Evolutionary conservation across 164 flowering plant genomes (phyloP), one percentile per base, ranked within the genome.

Genomic region (Euptelea pleiosperma): DNA sequence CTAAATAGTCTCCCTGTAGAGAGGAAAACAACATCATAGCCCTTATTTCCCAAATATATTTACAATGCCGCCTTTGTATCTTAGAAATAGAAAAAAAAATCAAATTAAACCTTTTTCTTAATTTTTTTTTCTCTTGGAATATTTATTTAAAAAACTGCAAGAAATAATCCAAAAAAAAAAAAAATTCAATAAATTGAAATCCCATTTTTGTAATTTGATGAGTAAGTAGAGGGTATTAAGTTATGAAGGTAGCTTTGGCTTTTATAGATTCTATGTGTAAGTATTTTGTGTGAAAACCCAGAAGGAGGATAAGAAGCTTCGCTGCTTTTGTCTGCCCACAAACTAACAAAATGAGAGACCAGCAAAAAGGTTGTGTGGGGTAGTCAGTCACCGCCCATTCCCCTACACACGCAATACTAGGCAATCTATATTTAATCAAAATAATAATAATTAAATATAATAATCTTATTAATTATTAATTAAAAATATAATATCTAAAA

Each of bases 291-390:
- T 81, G 82, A 73, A 76, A 74, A 73, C 76, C 60, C 42, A 67
- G 34, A 55, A 64, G 61, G 59, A 69, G 70, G 74, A 70, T 67
- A 62, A 70, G 82, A 78, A 78, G 79, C 73, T 81, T 78, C 76
- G 46, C 73, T 73, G 79, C 81, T 81, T 78, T 78, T 78, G 86
- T 78, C 86, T 76, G 78, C 75, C 76, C 76, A 74, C 60, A 71
- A 68, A 78, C 78, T 66, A 76, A 78, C 82, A 78, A 76, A 70
- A 42, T 41, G 43, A 57, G 59, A 57, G 71, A 40, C 57, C 62
- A 8, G 52, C 66, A 47, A 50, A 77, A 80, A 80, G 72, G 64
- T 63, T 59, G 65, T n/a, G 67, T 73, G 79, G 76, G 73, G n/a
- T n/a, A n/a, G n/a, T 70, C 81, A 62, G 54, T 36, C 24, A 67